Evolutionary conservation across 176 grass and related monocot genomes (phyloP).

Genomic region (Musa itinerans): DNA sequence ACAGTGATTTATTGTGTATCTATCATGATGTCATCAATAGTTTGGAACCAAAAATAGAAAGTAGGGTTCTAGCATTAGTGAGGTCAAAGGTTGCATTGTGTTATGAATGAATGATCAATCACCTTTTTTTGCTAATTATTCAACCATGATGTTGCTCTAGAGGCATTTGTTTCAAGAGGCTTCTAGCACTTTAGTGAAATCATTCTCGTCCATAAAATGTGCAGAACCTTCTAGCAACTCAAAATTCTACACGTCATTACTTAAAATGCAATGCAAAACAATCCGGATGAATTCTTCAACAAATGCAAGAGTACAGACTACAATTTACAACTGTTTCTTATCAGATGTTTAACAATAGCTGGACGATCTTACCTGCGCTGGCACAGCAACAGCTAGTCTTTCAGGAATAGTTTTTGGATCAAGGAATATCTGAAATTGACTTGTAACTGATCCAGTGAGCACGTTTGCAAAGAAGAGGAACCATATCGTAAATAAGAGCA

Average conservation of each 20-base stretch:
- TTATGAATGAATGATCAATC: too few relatives aligned
- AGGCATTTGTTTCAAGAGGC: too few relatives aligned
- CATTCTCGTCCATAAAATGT: background rate
- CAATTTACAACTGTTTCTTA: background rate
- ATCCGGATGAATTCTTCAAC: too few relatives aligned
- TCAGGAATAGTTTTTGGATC: constrained; percentile 73
- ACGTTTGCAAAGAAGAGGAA: constrained; percentile 86
- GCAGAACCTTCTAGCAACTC: background rate
- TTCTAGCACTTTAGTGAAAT: too few relatives aligned
- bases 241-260: too few relatives aligned
- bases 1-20: too few relatives aligned
- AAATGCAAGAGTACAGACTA: background rate
- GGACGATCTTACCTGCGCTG: constrained; percentile 45
- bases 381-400: constrained; percentile 76
- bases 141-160: too few relatives aligned
- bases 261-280: background rate
- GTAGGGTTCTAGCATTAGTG: too few relatives aligned
- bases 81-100: too few relatives aligned
- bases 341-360: constrained; percentile 5
- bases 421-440: constrained; percentile 42
- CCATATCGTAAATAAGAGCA: constrained; percentile 94
- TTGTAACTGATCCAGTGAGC: constrained; percentile 52
- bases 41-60: too few relatives aligned
- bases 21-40: too few relatives aligned
- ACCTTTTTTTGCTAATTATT: too few relatives aligned